phyloP scores from a whole-genome alignment of 352 stramenopile genomes.

The Globisporangium cystogenes region DNA sequence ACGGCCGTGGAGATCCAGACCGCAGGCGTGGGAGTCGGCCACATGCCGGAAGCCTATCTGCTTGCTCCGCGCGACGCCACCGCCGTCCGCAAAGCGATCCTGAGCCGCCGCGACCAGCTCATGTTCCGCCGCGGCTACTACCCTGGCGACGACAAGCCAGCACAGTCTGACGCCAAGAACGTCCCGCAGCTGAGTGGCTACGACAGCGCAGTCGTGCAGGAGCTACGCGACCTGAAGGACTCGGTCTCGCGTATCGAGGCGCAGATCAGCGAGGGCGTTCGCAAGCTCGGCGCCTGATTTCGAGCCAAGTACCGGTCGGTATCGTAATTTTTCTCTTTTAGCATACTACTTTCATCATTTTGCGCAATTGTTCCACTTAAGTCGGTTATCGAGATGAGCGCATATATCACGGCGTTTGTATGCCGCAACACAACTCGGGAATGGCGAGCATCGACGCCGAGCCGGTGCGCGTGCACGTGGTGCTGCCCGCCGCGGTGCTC shows the following conservation, averaged over 20 bases:
- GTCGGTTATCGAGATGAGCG: not conserved
- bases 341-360: not conserved
- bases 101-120: conserved; percentile 34
- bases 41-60: conserved; percentile 21
- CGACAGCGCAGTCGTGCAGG: conserved; percentile 3
- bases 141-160: not conserved
- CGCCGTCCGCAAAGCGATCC: conserved; percentile 32
- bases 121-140: conserved; percentile 18
- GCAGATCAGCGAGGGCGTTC: conserved; percentile 2
- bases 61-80: conserved; percentile 26
- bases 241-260: conserved; percentile 17
- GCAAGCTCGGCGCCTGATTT: not conserved
- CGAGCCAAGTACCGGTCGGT: not conserved
- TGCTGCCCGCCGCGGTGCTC: conserved; percentile 39
- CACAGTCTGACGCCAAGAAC: not conserved
- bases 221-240: conserved; percentile 20
- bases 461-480: conserved; percentile 20
- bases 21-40: conserved; percentile 13
- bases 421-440: not conserved
- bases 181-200: not conserved
- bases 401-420: not conserved
- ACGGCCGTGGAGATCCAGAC: conserved; percentile 39
- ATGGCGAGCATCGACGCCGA: not conserved
- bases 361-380: not conserved
- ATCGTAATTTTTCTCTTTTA: not conserved